Base-by-base conservation (phyloP, 1,284 basidiomycete genomes). In the Pyrrhoderma lamaoense region DNA sequence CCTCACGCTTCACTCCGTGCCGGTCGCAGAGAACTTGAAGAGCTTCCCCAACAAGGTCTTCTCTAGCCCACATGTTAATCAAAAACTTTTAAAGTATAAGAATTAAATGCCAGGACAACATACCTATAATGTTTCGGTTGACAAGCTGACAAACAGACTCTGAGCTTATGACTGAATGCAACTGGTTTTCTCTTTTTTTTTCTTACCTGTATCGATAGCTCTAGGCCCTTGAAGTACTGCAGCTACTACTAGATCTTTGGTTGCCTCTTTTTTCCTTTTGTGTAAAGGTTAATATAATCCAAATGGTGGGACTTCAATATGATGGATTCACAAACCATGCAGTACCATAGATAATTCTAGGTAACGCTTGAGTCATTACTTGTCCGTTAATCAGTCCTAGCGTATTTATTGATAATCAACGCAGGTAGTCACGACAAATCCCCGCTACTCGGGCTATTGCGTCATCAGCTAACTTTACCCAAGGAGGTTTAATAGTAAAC, bases 81-180 rank as follows among this genome's bases (percentile, higher is more conserved):
- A 37, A 37, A 34, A 8, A 11, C 44, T 37, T 11, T 46, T 14
- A 18, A 11, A 46, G 13, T 46, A 23, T 14, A 13, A 34, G 8
- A 37, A 11, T 46, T 46, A 16, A 25, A 19, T 11, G 11, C 11
- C 46, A 16, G 1, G 11, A 22, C 11, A 37, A 56, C 66, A 49
- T 57, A 83, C 85, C 78, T 75, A 59, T 89, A 89, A 61, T 88
- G 85, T 63, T 87, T 82, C 4, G 73, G 77, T 60, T 91, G 89
- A 58, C 85, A 85, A 18, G 89, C 88, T 72, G 65, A 64, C 54
- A 64, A 38, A 13, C 44, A 42, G 47, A 8, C 22, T 8, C 52
- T 40, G 45, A n/a, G n/a, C n/a, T n/a, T 55, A 57, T 8, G n/a
- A 23, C 35, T 1, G 7, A 1, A 19, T 8, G 5, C 40, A 37